Evolutionary conservation across 2,329 filamentous ascomycete species (phyloP).

Genomic region (Tricladium varicosporioides): DNA sequence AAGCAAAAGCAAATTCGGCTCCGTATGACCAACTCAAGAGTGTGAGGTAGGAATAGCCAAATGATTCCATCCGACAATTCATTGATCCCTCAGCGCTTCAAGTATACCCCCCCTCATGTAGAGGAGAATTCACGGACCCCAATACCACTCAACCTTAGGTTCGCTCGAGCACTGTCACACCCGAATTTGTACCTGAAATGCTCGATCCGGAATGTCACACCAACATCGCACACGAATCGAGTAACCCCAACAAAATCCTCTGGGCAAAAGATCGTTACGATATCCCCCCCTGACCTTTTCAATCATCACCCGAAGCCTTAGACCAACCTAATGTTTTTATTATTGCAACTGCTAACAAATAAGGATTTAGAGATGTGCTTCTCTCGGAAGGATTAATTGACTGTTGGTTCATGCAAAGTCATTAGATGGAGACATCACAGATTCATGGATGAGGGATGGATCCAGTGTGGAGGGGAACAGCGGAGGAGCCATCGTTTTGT

Average conservation of each 20-base stretch:
- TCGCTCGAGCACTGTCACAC: not conserved
- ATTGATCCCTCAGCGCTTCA: not conserved
- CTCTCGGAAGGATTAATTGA: not conserved
- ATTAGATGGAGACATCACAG: not conserved
- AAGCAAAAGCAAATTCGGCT: not conserved
- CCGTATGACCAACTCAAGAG: not conserved
- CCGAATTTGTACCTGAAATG: not conserved
- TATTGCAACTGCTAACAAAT: not conserved
- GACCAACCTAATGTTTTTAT: too few relatives aligned
- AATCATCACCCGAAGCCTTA: not conserved
- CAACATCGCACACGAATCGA: not conserved
- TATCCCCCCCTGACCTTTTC: not conserved
- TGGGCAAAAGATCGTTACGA: not conserved
- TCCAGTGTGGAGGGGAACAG: not conserved
- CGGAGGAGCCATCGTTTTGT: conserved; percentile 19
- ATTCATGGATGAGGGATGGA: too few relatives aligned
- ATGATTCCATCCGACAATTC: not conserved
- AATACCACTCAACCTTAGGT: not conserved
- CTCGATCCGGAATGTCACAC: not conserved
- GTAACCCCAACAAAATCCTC: not conserved
- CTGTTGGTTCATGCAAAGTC: not conserved
- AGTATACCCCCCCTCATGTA: too few relatives aligned
- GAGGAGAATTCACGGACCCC: not conserved
- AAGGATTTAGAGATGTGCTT: too few relatives aligned
- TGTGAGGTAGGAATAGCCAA: too few relatives aligned